Evolutionary conservation across 2,329 filamentous ascomycete species (phyloP).

Genomic region (Fusarium humuli): DNA sequence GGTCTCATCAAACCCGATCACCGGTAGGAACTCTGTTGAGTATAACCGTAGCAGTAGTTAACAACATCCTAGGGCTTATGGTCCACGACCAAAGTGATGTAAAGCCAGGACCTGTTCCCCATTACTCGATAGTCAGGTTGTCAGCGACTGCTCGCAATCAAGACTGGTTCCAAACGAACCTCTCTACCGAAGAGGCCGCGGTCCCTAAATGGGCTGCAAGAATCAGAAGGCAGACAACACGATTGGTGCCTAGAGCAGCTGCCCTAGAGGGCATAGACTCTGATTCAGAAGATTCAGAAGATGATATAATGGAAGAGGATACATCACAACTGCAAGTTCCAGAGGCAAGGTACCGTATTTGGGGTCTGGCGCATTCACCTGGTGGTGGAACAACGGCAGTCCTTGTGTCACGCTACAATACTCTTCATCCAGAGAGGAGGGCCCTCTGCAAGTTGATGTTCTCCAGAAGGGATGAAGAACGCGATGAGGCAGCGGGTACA

Average conservation of each 20-base stretch:
- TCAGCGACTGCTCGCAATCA: slow-evolving; percentile 63
- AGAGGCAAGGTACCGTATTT: slow-evolving; percentile 63
- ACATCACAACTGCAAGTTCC: slow-evolving; percentile 57
- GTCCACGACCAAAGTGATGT: slow-evolving; percentile 52
- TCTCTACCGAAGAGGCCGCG: slow-evolving; percentile 45
- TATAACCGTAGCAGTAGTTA: background rate
- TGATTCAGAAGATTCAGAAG: slow-evolving; percentile 49
- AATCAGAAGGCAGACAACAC: slow-evolving; percentile 58
- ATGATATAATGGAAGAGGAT: slow-evolving; percentile 49
- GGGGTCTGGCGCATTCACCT: slow-evolving; percentile 64
- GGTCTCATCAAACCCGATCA: slow-evolving; percentile 50
- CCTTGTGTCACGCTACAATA: slow-evolving; percentile 62
- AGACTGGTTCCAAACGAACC: slow-evolving; percentile 67
- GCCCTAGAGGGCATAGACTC: slow-evolving; percentile 55
- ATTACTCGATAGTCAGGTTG: slow-evolving; percentile 65
- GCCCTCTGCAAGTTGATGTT: slow-evolving; percentile 54
- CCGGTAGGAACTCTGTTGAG: slow-evolving; percentile 6
- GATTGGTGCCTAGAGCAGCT: slow-evolving; percentile 59
- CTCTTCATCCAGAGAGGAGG: slow-evolving; percentile 60
- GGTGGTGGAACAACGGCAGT: slow-evolving; percentile 64
- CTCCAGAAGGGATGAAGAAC: slow-evolving; percentile 46
- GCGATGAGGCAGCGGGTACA: slow-evolving; percentile 2
- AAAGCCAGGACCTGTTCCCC: slow-evolving; percentile 51
- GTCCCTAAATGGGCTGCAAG: slow-evolving; percentile 61
- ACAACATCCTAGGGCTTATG: slow-evolving; percentile 56